Conservation (phyloP, 202 grass and related monocot genomes). For the Bolboschoenoplectus hybrid region DNA sequence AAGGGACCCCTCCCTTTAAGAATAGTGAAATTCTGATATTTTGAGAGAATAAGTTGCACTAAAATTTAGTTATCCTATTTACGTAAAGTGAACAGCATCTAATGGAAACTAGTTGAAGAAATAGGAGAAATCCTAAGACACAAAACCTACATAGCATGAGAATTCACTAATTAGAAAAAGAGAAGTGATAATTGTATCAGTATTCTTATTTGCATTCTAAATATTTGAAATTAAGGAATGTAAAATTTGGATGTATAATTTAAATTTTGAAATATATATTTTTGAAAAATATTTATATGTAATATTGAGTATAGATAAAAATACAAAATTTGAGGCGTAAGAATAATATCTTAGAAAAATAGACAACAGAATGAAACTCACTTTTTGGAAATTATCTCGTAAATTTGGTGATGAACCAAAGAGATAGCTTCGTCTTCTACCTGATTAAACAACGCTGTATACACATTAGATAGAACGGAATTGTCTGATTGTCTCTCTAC, state of each 20-base stretch:
- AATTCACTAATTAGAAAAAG: neutral
- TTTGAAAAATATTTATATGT: too few relatives aligned
- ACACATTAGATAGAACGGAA: constrained; percentile 17
- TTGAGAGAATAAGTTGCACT: neutral
- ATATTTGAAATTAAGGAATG: too few relatives aligned
- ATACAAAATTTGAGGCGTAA: too few relatives aligned
- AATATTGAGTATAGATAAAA: too few relatives aligned
- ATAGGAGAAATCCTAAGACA: neutral
- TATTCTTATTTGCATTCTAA: too few relatives aligned
- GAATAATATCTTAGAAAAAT: neutral
- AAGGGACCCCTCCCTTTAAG: neutral
- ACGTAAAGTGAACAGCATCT: neutral
- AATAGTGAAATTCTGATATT: neutral
- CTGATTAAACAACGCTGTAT: constrained; percentile 21
- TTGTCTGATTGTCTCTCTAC: neutral
- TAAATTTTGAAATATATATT: too few relatives aligned
- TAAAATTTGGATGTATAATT: too few relatives aligned
- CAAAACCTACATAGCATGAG: neutral
- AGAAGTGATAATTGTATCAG: too few relatives aligned
- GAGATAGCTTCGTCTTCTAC: constrained; percentile 16
- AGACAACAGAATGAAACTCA: constrained; percentile 11
- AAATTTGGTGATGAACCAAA: constrained; percentile 10
- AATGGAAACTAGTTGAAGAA: neutral
- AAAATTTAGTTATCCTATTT: neutral
- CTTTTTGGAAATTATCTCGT: constrained; percentile 9